These are phyloP conservation scores for Adiantum capillusveneris DNA, from an alignment of 75 land plant species.

Conservation along the genomic window DNA sequence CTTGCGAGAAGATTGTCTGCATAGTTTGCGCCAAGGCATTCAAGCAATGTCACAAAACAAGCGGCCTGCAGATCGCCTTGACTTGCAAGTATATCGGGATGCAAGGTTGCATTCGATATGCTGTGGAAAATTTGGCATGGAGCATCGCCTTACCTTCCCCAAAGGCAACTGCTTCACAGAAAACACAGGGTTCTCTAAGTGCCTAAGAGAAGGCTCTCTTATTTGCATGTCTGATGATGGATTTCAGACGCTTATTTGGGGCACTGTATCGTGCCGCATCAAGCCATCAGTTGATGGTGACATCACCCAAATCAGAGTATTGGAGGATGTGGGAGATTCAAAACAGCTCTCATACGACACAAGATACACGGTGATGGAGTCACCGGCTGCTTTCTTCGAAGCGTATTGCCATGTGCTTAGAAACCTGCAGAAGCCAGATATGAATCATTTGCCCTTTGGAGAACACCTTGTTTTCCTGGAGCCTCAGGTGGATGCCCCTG, in stretches of 20 bases:
- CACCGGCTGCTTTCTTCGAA: constrained; percentile 28
- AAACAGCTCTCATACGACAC: background rate
- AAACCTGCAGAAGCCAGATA: constrained; percentile 17
- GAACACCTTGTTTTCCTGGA: constrained; percentile 17
- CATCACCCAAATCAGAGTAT: background rate
- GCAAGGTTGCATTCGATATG: background rate
- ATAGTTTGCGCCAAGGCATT: constrained; percentile 5
- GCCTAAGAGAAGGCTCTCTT: constrained; percentile 25
- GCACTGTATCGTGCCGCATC: constrained; percentile 10
- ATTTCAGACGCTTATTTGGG: constrained; percentile 21
- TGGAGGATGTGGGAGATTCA: background rate
- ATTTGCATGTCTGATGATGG: constrained; percentile 23
- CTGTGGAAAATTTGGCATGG: constrained; percentile 1
- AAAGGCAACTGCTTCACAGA: background rate
- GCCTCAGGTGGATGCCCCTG: constrained; percentile 12
- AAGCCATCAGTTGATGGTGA: background rate
- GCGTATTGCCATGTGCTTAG: constrained; percentile 26
- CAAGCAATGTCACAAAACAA: background rate
- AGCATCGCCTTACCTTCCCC: background rate
- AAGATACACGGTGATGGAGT: constrained; percentile 23
- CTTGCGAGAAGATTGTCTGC: constrained; percentile 16
- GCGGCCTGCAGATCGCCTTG: background rate
- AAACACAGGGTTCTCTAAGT: background rate
- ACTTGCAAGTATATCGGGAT: background rate
- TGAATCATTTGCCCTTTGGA: constrained; percentile 12